phyloP scores from a whole-genome alignment of 2,329 filamentous ascomycete genomes.

The Exserohilum turcica region DNA sequence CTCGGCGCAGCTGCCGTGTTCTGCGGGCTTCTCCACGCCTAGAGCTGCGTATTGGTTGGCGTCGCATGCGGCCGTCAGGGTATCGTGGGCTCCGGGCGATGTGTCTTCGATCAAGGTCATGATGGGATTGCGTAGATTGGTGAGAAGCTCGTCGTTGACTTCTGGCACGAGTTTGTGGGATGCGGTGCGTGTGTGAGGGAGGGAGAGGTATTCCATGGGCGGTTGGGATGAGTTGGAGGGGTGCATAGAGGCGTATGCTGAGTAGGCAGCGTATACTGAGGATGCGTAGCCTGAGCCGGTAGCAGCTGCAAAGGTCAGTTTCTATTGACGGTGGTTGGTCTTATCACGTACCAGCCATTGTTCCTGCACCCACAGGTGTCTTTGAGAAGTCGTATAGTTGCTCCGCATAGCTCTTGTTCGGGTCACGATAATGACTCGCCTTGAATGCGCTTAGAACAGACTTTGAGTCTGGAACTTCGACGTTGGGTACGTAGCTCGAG shows the following conservation, averaged over 20 bases:
- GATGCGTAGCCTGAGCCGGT: constrained; percentile 55
- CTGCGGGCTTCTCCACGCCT: constrained; percentile 51
- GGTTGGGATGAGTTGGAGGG: constrained; percentile 40
- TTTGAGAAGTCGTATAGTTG: constrained; percentile 58
- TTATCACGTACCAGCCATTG: constrained; percentile 45
- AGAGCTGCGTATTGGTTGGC: constrained; percentile 51
- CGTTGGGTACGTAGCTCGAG: constrained; percentile 53
- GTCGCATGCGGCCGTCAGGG: constrained; percentile 55
- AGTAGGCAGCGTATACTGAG: constrained; percentile 56
- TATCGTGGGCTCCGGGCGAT: constrained; percentile 53
- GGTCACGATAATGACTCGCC: constrained; percentile 52
- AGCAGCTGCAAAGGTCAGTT: constrained; percentile 39
- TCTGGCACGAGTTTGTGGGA: constrained; percentile 51
- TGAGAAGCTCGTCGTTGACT: constrained; percentile 51
- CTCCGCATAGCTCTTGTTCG: constrained; percentile 55
- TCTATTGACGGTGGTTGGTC: not conserved
- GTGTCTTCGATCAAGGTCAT: constrained; percentile 55
- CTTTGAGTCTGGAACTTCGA: constrained; percentile 46
- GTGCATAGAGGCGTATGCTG: constrained; percentile 50
- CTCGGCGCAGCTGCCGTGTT: constrained; percentile 56
- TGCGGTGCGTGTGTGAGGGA: constrained; percentile 52
- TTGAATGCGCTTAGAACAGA: constrained; percentile 53
- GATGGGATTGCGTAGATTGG: constrained; percentile 54
- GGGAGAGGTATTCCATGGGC: constrained; percentile 55
- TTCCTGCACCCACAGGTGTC: constrained; percentile 57